Conservation (phyloP, 495 filamentous ascomycete species). For the Neurospora cerealis region DNA sequence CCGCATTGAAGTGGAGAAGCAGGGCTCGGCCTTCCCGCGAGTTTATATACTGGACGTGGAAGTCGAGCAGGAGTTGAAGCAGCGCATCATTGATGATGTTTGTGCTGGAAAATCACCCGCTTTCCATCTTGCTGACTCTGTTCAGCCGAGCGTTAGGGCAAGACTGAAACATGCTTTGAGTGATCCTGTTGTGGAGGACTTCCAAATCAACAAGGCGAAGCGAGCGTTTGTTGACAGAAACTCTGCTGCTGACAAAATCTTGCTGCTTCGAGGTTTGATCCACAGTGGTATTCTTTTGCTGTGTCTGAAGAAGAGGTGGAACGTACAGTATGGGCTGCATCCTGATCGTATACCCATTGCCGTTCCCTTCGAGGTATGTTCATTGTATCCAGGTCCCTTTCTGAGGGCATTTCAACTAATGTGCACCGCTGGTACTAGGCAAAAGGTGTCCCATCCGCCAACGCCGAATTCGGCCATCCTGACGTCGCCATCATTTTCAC, state of each 20-base stretch:
- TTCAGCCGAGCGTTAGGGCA: not conserved
- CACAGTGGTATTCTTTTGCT: constrained; percentile 31
- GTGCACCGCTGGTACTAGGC: not conserved
- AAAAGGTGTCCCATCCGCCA: constrained; percentile 6
- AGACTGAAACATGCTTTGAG: not conserved
- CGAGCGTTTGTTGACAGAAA: not conserved
- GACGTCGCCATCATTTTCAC: constrained; percentile 47
- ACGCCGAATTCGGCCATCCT: constrained; percentile 33
- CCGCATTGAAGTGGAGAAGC: not conserved
- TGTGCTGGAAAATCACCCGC: not conserved
- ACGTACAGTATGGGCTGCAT: constrained; percentile 35
- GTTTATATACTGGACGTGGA: not conserved
- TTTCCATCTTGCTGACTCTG: not conserved
- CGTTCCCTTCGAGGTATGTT: constrained; percentile 17
- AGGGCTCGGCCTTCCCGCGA: not conserved
- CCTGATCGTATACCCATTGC: constrained; percentile 30
- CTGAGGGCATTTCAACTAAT: not conserved
- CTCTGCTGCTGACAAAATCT: constrained; percentile 1
- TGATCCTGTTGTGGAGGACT: not conserved
- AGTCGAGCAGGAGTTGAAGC: not conserved
- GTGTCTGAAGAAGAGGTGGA: constrained; percentile 35
- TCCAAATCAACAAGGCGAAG: not conserved
- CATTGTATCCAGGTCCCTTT: not conserved
- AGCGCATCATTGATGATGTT: not conserved
- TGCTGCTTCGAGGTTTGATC: constrained; percentile 29